These are phyloP conservation scores for Calonectria hongkongensis DNA, from an alignment of 2,329 filamentous ascomycete genomes.

Conservation along the genomic window DNA sequence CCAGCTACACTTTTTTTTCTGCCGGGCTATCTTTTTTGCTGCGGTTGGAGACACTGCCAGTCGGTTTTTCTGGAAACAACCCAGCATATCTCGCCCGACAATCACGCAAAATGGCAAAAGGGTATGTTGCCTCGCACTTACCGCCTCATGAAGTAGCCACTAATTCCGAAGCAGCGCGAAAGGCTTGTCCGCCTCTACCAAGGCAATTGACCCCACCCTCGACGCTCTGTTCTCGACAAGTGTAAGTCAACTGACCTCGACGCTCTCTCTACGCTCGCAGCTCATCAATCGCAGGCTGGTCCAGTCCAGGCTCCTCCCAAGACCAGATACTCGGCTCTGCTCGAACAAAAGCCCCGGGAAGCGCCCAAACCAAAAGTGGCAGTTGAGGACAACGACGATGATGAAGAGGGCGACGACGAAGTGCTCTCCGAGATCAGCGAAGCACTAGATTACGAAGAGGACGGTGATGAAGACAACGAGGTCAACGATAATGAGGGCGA, in stretches of 20 bases:
- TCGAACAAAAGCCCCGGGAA: conserved; percentile 59
- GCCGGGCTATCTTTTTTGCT: conserved; percentile 42
- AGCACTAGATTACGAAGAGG: conserved; percentile 59
- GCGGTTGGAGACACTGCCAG: conserved; percentile 39
- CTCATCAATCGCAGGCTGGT: conserved; percentile 65
- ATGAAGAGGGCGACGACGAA: conserved; percentile 59
- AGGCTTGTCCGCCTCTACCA: conserved; percentile 66
- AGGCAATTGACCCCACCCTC: conserved; percentile 80
- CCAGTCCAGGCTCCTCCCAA: conserved; percentile 69
- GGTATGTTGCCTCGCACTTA: conserved; percentile 41
- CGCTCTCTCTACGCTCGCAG: conserved; percentile 30
- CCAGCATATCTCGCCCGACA: conserved; percentile 8
- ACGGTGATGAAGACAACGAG: conserved; percentile 53
- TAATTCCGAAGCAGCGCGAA: conserved; percentile 59
- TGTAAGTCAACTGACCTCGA: conserved; percentile 70
- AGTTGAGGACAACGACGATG: conserved; percentile 56
- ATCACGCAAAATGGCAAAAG: conserved; percentile 52
- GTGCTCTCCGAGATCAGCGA: conserved; percentile 59
- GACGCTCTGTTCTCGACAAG: conserved; percentile 83
- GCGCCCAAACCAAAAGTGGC: conserved; percentile 52
- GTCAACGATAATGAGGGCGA: conserved; percentile 49
- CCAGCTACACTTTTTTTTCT: conserved; percentile 53
- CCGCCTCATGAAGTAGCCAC: conserved; percentile 42
- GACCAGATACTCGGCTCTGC: conserved; percentile 65
- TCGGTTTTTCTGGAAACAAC: conserved; percentile 39